phyloP scores from a whole-genome alignment of 768 basidiomycete genomes.

The Pholiota microspora region DNA sequence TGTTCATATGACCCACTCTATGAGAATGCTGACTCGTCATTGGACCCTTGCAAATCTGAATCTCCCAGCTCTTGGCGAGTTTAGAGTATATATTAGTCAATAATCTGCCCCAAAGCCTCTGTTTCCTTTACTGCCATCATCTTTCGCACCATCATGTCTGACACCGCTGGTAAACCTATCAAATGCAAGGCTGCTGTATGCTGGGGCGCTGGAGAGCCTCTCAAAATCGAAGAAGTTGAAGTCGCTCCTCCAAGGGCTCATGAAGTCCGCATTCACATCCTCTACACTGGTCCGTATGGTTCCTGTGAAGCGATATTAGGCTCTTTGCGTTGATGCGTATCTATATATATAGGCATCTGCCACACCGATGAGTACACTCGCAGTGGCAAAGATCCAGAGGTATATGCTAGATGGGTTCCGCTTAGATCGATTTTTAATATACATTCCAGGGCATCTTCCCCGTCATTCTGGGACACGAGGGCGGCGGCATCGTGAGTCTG shows the following conservation, averaged over 20 bases:
- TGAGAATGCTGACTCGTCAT: slow-evolving; percentile 1
- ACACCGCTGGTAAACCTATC: slow-evolving; percentile 75
- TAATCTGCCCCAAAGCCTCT: slow-evolving; percentile 10
- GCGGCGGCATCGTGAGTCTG: slow-evolving; percentile 76
- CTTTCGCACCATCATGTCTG: slow-evolving; percentile 51
- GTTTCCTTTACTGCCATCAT: slow-evolving; percentile 22
- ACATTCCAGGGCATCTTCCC: slow-evolving; percentile 75
- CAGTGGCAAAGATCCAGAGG: slow-evolving; percentile 95
- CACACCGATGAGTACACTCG: slow-evolving; percentile 98
- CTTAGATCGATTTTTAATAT: not conserved
- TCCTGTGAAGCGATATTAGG: not conserved
- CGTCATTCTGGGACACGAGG: slow-evolving; percentile 93
- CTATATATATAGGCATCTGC: slow-evolving; percentile 66
- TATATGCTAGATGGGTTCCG: slow-evolving; percentile 24
- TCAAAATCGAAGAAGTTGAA: slow-evolving; percentile 89
- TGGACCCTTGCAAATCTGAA: slow-evolving; percentile 3
- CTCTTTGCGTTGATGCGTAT: not conserved
- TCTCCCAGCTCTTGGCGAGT: slow-evolving; percentile 16
- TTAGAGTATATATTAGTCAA: slow-evolving; percentile 12
- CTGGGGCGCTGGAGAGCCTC: slow-evolving; percentile 87
- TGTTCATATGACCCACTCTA: slow-evolving; percentile 8
- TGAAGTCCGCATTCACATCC: slow-evolving; percentile 92
- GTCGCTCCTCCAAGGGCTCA: slow-evolving; percentile 87
- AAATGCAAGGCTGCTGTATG: slow-evolving; percentile 92
- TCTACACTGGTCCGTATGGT: slow-evolving; percentile 72